Evolutionary conservation across 2,329 filamentous ascomycete genomes (phyloP).

Genomic region (Pseudogymnoascus sp.): DNA sequence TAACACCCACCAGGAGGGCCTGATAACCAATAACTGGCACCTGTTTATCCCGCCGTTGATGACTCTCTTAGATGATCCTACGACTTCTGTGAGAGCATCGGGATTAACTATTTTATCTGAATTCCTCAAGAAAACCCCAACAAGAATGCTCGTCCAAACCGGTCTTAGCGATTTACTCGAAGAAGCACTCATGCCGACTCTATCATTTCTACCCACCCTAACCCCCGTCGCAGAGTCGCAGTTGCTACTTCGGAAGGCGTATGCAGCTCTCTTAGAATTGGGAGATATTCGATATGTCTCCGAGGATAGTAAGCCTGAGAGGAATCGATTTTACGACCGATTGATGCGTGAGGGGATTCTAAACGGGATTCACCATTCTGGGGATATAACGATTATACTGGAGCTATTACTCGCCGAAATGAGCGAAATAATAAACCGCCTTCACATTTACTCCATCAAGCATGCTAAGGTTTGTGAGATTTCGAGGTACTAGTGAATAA

Average conservation of each 20-base stretch:
- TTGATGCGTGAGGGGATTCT: slow-evolving; percentile 49
- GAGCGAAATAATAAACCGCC: slow-evolving; percentile 39
- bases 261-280: slow-evolving; percentile 56
- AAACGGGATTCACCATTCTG: slow-evolving; percentile 47
- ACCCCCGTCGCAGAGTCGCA: slow-evolving; percentile 67
- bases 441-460: slow-evolving; percentile 57
- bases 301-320: slow-evolving; percentile 22
- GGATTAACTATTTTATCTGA: slow-evolving; percentile 46
- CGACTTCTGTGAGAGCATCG: slow-evolving; percentile 41
- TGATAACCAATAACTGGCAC: slow-evolving; percentile 53
- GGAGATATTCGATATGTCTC: slow-evolving; percentile 20
- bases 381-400: slow-evolving; percentile 49
- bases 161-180: slow-evolving; percentile 62
- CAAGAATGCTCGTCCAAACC: slow-evolving; percentile 46
- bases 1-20: slow-evolving; percentile 27
- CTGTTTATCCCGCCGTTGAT: slow-evolving; percentile 62
- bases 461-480: slow-evolving; percentile 51
- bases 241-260: slow-evolving; percentile 54
- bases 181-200: slow-evolving; percentile 59
- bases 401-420: slow-evolving; percentile 46
- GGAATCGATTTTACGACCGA: slow-evolving; percentile 40
- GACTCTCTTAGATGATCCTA: slow-evolving; percentile 57
- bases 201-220: slow-evolving; percentile 68
- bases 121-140: slow-evolving; percentile 49
- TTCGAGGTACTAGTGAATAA: slow-evolving; percentile 15